Evolutionary conservation across 805 yeast species (phyloP).

Genomic region (Wickerhamiella galacta): DNA sequence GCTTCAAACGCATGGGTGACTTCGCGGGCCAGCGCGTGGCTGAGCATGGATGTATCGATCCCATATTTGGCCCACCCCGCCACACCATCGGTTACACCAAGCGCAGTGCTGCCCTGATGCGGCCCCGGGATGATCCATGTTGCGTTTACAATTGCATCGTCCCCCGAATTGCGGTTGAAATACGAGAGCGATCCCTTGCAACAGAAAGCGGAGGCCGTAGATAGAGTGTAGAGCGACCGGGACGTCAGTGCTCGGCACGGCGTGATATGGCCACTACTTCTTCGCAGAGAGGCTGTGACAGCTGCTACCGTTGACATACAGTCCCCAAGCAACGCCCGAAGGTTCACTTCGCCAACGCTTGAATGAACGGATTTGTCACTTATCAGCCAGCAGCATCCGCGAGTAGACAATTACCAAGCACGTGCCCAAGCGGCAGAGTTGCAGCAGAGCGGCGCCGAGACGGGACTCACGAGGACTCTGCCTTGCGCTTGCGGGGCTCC

Average conservation of each 20-base stretch:
- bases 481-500: slow-evolving; percentile 11
- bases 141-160: slow-evolving; percentile 11
- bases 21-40: slow-evolving; percentile 55
- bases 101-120: slow-evolving; percentile 11
- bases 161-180: slow-evolving; percentile 11
- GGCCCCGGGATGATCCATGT: slow-evolving; percentile 14
- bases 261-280: neutral
- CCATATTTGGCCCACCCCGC: slow-evolving; percentile 96
- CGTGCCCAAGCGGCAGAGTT: neutral
- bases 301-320: no score
- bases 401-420: neutral
- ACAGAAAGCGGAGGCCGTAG: slow-evolving; percentile 10
- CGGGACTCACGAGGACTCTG: neutral
- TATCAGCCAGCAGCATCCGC: neutral
- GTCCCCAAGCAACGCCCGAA: no score
- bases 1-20: slow-evolving; percentile 29
- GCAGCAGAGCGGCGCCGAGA: neutral
- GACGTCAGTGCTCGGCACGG: neutral
- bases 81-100: slow-evolving; percentile 65
- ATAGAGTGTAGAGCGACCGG: slow-evolving; percentile 8
- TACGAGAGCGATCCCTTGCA: slow-evolving; percentile 12
- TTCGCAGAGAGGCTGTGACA: neutral
- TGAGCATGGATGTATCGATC: slow-evolving; percentile 73
- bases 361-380: neutral
- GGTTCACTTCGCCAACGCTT: no score